Percentiles rank a stretch among this genome's conserved stretches.
phyloP scores from a whole-genome alignment of 805 yeast species.

The Metschnikowia dekortorum region DNA sequence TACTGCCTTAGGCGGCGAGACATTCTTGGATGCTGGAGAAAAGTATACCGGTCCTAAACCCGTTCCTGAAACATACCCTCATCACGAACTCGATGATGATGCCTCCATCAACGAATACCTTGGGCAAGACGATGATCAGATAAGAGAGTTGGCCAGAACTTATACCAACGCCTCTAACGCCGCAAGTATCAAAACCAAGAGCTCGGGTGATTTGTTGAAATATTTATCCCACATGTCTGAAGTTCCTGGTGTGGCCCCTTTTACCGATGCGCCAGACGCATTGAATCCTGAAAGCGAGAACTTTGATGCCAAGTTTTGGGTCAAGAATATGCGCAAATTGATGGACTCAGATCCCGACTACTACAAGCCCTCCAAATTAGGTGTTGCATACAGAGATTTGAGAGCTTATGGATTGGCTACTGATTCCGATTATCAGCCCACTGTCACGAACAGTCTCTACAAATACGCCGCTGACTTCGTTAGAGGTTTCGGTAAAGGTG shows the following conservation, averaged over 20 bases:
- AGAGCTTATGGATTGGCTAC: conserved; percentile 63
- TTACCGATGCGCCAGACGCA: conserved; percentile 10
- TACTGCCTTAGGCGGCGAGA: conserved; percentile 8
- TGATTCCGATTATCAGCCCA: conserved; percentile 64
- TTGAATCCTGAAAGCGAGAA: conserved; percentile 58
- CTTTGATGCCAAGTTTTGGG: conserved; percentile 63
- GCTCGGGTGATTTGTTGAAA: conserved; percentile 25
- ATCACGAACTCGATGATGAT: conserved; percentile 3
- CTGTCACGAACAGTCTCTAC: conserved; percentile 40
- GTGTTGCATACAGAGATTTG: conserved; percentile 54
- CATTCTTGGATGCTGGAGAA: conserved; percentile 7
- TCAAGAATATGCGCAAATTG: conserved; percentile 56
- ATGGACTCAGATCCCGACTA: conserved; percentile 53
- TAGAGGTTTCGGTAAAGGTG: conserved; percentile 16
- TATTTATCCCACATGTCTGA: conserved; percentile 44
- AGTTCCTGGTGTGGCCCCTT: conserved; percentile 21
- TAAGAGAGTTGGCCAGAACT: conserved; percentile 42
- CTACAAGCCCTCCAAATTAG: conserved; percentile 57
- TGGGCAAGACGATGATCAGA: conserved; percentile 37
- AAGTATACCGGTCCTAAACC: conserved; percentile 9
- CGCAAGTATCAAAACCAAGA: conserved; percentile 13
- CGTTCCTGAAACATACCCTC: conserved; percentile 3
- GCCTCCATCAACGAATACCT: conserved; percentile 19
- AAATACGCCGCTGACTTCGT: conserved; percentile 14
- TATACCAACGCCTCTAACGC: conserved; percentile 21